These are phyloP conservation scores for Lunularia cruciata DNA, from an alignment of 225 moss, liverwort and hornwort species.

Conservation along the genomic window DNA sequence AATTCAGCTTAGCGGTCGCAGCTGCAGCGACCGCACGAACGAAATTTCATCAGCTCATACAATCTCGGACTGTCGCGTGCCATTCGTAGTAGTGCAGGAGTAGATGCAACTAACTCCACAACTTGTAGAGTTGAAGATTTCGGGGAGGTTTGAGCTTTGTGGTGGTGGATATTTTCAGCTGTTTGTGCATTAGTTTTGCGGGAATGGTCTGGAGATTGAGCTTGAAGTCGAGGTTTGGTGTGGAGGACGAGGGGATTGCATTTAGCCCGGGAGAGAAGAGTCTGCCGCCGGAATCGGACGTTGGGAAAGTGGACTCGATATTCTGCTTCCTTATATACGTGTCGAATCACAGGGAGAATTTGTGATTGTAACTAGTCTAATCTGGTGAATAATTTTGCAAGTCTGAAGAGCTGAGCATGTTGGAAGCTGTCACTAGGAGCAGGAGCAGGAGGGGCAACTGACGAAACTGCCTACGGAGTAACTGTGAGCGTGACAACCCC, in stretches of 20 bases:
- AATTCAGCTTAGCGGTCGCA: background rate
- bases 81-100: no score
- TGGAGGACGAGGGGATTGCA: background rate
- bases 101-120: no score
- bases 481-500: no score
- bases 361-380: background rate
- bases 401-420: no score
- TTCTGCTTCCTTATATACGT: constrained; percentile 7
- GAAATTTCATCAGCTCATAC: no score
- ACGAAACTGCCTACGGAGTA: no score
- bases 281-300: background rate
- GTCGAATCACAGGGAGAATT: constrained; percentile 3
- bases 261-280: background rate
- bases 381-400: no score
- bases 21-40: background rate
- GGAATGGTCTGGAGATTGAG: constrained; percentile 8
- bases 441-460: no score
- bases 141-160: background rate
- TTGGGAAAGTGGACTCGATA: constrained; percentile 11
- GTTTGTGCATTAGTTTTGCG: background rate
- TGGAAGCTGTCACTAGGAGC: no score
- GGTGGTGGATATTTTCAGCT: background rate
- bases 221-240: background rate
- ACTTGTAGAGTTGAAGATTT: no score
- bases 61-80: no score